Evolutionary conservation across 306 rosid species (phyloP).

Genomic region (Castanea mollissima): DNA sequence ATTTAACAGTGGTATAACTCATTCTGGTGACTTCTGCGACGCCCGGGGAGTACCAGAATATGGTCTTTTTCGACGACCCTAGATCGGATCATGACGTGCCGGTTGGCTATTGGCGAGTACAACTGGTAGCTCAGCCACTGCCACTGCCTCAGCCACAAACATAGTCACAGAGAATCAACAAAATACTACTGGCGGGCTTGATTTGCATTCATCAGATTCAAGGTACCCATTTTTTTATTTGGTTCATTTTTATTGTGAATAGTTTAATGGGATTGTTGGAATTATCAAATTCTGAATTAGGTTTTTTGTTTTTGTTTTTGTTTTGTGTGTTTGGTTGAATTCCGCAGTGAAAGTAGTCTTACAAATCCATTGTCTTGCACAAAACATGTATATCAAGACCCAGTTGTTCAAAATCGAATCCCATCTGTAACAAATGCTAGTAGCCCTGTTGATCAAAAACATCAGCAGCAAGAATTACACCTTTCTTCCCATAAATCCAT

Average conservation of each 20-base stretch:
- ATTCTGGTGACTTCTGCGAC: conserved; percentile 34
- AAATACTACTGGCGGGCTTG: no score
- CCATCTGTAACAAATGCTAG: conserved; percentile 56
- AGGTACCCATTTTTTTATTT: neutral
- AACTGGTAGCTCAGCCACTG: no score
- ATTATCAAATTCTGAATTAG: conserved; percentile 32
- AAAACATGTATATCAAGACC: conserved; percentile 81
- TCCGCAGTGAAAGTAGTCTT: conserved; percentile 72
- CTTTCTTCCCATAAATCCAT: no score
- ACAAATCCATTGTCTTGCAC: conserved; percentile 59
- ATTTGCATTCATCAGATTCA: no score
- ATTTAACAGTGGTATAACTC: conserved; percentile 31
- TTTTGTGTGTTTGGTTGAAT: conserved; percentile 25
- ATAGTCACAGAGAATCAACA: no score
- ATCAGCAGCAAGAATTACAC: no score
- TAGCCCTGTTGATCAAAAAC: conserved; percentile 60
- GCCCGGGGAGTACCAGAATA: conserved; percentile 49
- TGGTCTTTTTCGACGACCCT: conserved; percentile 75
- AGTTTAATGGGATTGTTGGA: conserved; percentile 2
- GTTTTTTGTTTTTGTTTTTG: conserved; percentile 19
- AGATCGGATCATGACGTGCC: conserved; percentile 82
- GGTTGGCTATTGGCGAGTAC: conserved; percentile 42
- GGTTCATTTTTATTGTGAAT: neutral
- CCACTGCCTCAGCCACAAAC: no score
- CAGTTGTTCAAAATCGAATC: conserved; percentile 57